These are phyloP conservation scores for Didymellaceae sp. DNA, from an alignment of 2,329 filamentous ascomycete species.

Conservation along the genomic window DNA sequence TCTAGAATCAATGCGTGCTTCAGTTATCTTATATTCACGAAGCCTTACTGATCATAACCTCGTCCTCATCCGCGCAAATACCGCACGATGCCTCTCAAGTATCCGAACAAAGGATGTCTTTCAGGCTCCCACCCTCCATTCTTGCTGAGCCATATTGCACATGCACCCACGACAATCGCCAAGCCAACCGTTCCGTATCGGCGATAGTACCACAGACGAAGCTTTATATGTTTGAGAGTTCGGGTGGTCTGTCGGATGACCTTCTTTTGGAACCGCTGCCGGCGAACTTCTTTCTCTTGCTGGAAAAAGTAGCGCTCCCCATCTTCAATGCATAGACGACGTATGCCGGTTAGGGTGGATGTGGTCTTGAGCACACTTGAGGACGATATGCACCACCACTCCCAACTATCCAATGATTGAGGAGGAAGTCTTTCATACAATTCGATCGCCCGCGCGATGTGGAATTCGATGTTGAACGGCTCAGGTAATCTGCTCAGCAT, in stretches of 20 bases:
- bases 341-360: conserved; percentile 56
- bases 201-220: conserved; percentile 69
- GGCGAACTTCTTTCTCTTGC: conserved; percentile 75
- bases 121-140: conserved; percentile 17
- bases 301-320: conserved; percentile 71
- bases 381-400: conserved; percentile 75
- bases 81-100: conserved; percentile 26
- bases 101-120: conserved; percentile 20
- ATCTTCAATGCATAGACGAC: conserved; percentile 66
- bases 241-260: conserved; percentile 56
- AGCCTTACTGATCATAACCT: background rate
- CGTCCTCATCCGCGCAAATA: conserved; percentile 8
- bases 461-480: conserved; percentile 77
- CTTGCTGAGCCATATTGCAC: conserved; percentile 46
- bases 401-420: conserved; percentile 65
- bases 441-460: conserved; percentile 70
- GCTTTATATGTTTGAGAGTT: conserved; percentile 41
- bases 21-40: background rate
- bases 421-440: conserved; percentile 75
- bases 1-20: no score
- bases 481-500: conserved; percentile 85
- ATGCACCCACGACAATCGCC: conserved; percentile 53
- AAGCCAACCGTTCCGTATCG: conserved; percentile 64
- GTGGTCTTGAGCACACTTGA: conserved; percentile 88
- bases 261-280: conserved; percentile 60